Conservation (phyloP, 179 eudicot species). For the Heliamphora pulchella region DNA sequence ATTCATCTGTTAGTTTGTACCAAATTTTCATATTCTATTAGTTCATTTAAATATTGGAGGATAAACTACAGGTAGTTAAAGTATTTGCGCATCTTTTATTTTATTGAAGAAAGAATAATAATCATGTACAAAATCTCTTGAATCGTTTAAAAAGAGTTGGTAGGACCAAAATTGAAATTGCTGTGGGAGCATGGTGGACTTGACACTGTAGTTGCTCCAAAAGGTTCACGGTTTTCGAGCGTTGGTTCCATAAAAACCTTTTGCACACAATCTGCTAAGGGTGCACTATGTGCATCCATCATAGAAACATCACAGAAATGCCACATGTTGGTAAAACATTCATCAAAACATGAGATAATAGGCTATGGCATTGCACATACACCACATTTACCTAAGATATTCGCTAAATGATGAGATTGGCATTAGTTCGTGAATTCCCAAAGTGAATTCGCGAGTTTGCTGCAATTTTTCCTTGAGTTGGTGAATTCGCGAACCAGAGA, state of each 20-base stretch:
- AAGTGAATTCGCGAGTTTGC: too few species aligned
- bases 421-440: too few species aligned
- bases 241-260: background rate
- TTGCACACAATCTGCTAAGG: background rate
- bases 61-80: background rate
- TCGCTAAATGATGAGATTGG: too few species aligned
- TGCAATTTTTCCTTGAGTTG: too few species aligned
- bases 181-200: background rate
- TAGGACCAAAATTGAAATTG: background rate
- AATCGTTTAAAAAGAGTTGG: background rate
- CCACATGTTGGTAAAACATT: too few species aligned
- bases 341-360: too few species aligned
- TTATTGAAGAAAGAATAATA: background rate
- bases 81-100: background rate
- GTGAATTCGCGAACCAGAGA: background rate
- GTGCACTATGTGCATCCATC: background rate
- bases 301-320: too few species aligned
- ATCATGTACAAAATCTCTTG: background rate
- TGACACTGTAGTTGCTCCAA: background rate
- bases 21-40: too few species aligned
- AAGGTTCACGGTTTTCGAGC: background rate
- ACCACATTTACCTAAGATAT: too few species aligned
- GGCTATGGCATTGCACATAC: too few species aligned
- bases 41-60: background rate
- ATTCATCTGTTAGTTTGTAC: background rate